Base-by-base conservation (phyloP, 129 eudicot genomes). In the Rutidosis leptorrhynchoides region DNA sequence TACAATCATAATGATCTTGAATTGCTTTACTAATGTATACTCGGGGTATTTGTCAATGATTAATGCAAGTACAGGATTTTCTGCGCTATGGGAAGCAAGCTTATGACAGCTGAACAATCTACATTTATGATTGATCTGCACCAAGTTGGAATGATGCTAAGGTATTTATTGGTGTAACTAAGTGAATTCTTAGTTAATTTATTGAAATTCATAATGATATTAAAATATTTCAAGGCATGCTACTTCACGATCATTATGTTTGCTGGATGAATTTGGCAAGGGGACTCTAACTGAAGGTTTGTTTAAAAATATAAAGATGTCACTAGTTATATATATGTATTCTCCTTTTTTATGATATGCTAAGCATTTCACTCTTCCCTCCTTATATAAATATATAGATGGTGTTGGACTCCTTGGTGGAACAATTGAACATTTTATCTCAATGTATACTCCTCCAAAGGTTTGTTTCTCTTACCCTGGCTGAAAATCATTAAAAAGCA, bases 341-440 rank as follows among this genome's bases (percentile, higher is more conserved):
- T n/a, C n/a, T n/a, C n/a, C n/a, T n/a, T 74, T 65, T 30, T 4
- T 65, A 21, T 45, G 23, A 65, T 75, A 46, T 15, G 7, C 26
- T 65, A 62, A 70, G 19, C 22, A 25, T 54, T 56, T 33, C 30
- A 17, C 6, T 7, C 21, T 27, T 37, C 64, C 72, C 52, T 29
- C 74, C 76, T 49, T 83, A n/a, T n/a, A n/a, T n/a, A n/a, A n/a
- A n/a, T n/a, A n/a, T n/a, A n/a, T n/a, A 88, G 96, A 92, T 79
- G 98, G 98, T 45, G 83, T 93, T 73, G 96, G 99, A 61, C 96
- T 93, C 78, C 98, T 93, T 65, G 95, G 92, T 76, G 99, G 99
- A 71, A 89, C 92, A 37, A 78, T 93, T 53, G 84, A 82, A 74
- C 71, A 89, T 71, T 89, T 88, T 65, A 83, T 75, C 64, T 83